Evolutionary conservation across 768 basidiomycete genomes (phyloP), one percentile per base, ranked within the genome.

Genomic region (Boletus fagicola): DNA sequence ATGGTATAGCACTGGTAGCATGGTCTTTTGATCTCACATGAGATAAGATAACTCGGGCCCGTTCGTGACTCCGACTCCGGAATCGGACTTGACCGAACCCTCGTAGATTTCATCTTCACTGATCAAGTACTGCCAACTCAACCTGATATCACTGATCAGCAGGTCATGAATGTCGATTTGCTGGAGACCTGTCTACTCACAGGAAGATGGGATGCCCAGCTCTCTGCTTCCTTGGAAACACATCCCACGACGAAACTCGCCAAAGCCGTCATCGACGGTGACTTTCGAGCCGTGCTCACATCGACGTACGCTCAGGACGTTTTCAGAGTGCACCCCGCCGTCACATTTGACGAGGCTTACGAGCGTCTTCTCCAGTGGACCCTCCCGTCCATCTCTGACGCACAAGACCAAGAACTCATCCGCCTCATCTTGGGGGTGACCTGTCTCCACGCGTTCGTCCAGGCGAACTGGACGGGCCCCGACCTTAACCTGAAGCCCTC

Each of bases 381-480:
- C 3, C 59, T 65, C 11, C 52, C 69, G 5, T 57, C 72, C n/a
- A 60, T 66, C 10, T 45, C 66, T 5, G 73, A 76, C 49, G 71
- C 73, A 3, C 64, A 70, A 15, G 79, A 81, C 43, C 73, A 72
- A 39, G 89, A 90, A 68, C 64, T 87, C 22, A 58, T 79, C 38
- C 80, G 79, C 31, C 76, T 98, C 39, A 71, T 83, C 12, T 61
- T 93, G 11, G 92, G 84, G 0, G 79, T 96, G 11, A 86, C 93
- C 7, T 88, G 87, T 60, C 77, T 98, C 24, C 93, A 97, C 61
- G 84, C 91, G 0, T 99, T 95, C 75, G 78, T 94, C 5, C 97
- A 99, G 70, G 80, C 78, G 30, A 99, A 99, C 73, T 99, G 94
- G 94, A 98, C 95, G 0, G 97, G 97, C 6, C 97, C 97, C 3